A percentile compares a stretch with the other conserved stretches of the same genome.
Evolutionary conservation across 1,284 basidiomycete species (phyloP).

Genomic region (Entoloma clypeatum): DNA sequence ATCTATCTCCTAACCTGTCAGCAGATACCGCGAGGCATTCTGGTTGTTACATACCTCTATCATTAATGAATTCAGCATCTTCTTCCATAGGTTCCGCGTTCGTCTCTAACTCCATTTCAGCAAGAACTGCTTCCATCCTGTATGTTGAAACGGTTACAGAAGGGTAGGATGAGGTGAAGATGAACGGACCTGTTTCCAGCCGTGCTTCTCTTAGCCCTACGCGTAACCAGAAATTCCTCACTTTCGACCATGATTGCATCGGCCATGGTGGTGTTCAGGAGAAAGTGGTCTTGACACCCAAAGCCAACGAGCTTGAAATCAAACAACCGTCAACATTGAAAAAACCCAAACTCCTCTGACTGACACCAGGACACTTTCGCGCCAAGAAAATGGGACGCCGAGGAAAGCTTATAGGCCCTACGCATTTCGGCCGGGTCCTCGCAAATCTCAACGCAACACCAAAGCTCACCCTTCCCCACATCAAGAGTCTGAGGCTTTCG

Average conservation of each 20-base stretch:
- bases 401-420: slow-evolving; percentile 44
- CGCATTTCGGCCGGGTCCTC: slow-evolving; percentile 53
- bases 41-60: slow-evolving; percentile 42
- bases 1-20: slow-evolving; percentile 38
- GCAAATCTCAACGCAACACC: slow-evolving; percentile 50
- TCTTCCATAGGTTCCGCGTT: slow-evolving; percentile 58
- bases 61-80: slow-evolving; percentile 65
- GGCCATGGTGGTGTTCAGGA: slow-evolving; percentile 14
- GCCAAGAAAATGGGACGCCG: slow-evolving; percentile 36
- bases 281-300: background rate
- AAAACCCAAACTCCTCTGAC: slow-evolving; percentile 8
- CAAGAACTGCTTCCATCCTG: slow-evolving; percentile 72
- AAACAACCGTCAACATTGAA: slow-evolving; percentile 12
- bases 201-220: slow-evolving; percentile 63
- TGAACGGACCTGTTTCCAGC: slow-evolving; percentile 63
- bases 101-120: slow-evolving; percentile 63
- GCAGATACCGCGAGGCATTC: background rate
- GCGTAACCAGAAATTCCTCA: slow-evolving; percentile 51
- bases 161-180: background rate
- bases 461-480: slow-evolving; percentile 46
- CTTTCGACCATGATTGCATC: slow-evolving; percentile 16
- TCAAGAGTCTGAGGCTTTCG: slow-evolving; percentile 53
- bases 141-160: slow-evolving; percentile 6
- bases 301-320: slow-evolving; percentile 1
- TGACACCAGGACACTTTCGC: background rate